These are phyloP conservation scores for Ceratocystiopsis brevicomis DNA, from an alignment of 2,329 filamentous ascomycete genomes.

Conservation along the genomic window DNA sequence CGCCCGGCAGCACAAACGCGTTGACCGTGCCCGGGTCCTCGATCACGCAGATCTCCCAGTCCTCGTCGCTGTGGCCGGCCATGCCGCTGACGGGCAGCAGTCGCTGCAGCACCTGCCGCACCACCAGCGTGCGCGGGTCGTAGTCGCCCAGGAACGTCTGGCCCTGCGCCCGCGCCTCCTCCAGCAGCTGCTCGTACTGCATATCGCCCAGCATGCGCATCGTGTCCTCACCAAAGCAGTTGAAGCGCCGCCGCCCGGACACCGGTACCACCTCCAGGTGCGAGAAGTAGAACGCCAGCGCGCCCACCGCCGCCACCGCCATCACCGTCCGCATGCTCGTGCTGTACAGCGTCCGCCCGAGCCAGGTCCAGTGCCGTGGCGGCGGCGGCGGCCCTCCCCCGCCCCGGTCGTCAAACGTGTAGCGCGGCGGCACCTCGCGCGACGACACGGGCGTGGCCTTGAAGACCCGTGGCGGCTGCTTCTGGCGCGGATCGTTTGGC, in stretches of 20 bases:
- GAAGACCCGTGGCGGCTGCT: neutral
- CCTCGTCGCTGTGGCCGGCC: conserved; percentile 19
- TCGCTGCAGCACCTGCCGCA: conserved; percentile 44
- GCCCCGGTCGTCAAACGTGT: conserved; percentile 3
- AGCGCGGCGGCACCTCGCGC: conserved; percentile 6
- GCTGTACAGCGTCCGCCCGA: conserved; percentile 5
- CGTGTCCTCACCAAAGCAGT: conserved; percentile 37
- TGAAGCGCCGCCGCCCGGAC: conserved; percentile 54
- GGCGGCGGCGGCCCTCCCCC: too few relatives aligned
- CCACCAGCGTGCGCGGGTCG: conserved; percentile 36
- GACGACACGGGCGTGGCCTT: conserved; percentile 5
- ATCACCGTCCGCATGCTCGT: conserved; percentile 23
- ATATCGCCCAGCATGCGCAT: conserved; percentile 34
- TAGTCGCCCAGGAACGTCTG: conserved; percentile 36
- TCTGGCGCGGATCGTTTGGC: conserved; percentile 3
- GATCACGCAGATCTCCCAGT: conserved; percentile 61
- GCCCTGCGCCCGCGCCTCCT: conserved; percentile 30
- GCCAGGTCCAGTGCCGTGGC: neutral
- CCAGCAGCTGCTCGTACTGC: conserved; percentile 38
- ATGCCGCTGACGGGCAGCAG: conserved; percentile 50
- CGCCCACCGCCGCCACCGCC: conserved; percentile 22
- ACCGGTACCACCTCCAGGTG: conserved; percentile 58
- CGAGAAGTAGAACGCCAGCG: conserved; percentile 40
- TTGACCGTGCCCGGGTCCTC: conserved; percentile 47
- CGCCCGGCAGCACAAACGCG: conserved; percentile 60